Base-by-base conservation (phyloP, 2,329 filamentous ascomycete species). In the Trichoderma harzianum region DNA sequence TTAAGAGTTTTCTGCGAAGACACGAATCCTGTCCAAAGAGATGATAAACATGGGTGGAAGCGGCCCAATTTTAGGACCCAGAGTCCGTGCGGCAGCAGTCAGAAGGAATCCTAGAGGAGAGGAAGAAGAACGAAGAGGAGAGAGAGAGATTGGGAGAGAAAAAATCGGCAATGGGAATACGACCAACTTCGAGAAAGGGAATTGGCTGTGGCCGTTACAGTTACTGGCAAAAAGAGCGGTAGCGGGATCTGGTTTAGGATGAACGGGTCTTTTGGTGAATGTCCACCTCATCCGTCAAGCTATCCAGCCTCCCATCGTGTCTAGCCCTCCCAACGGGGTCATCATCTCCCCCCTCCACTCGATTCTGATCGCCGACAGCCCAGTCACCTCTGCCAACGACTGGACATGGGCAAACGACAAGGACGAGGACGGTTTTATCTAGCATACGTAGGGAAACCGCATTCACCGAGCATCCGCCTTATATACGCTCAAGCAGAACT, bases 341-440 rank as follows among this genome's bases (percentile, higher is more conserved):
- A 34, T 55, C 28, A 62, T 60, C 55, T 36, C 60, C 36, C 71
- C 60, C 58, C 60, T 64, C 67, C 61, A 58, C 67, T 47, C 30
- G 68, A 72, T 51, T 60, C 47, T 65, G 71, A 72, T 72, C 71
- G 51, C 66, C 66, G 69, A 70, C 34, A 32, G 51, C 36, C 26
- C 57, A 30, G 60, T 58, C 53, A 58, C 24, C 64, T 36, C 43
- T 69, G 39, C 39, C 39, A 43, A 39, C 36, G 16, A 18, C 36
- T 32, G 39, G 55, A 24, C 26, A 57, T 72, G 62, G 39, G 36
- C 64, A 69, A 58, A 24, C 28, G 21, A 26, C 34, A 60, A 68
- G 57, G 21, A 51, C n/a, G n/a, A n/a, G 5, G 7, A 53, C n/a
- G 39, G 34, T 11, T 62, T 32, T 62, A 53, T 32, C 28, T 58